Percentiles rank a stretch among this genome's conserved stretches.
These are phyloP conservation scores for Ichthyophthirius multifiliis DNA, from an alignment of 169 alveolate genomes.

Conservation along the genomic window DNA sequence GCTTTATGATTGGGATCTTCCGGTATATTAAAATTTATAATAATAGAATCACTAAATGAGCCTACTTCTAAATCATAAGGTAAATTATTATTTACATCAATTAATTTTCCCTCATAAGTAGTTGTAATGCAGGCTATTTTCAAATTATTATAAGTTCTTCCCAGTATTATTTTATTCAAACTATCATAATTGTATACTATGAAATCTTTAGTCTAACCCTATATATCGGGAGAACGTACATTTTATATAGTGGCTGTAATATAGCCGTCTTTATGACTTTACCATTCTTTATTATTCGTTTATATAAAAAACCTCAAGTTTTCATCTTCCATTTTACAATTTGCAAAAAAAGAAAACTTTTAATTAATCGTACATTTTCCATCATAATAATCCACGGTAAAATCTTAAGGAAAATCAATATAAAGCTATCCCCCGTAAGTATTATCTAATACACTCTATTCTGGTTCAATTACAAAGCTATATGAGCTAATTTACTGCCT, in stretches of 20 bases:
- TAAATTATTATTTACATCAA: constrained; percentile 17
- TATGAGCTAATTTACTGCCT: constrained; percentile 23
- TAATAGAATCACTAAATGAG: constrained; percentile 26
- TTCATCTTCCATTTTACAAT: constrained; percentile 25
- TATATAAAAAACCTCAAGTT: constrained; percentile 7
- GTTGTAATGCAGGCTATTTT: neutral
- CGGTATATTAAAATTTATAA: constrained; percentile 11
- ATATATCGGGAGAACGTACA: constrained; percentile 22
- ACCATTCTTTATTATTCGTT: constrained; percentile 29
- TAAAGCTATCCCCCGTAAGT: constrained; percentile 31
- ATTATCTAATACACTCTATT: constrained; percentile 10
- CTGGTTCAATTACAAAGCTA: constrained; percentile 8
- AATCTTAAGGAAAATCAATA: constrained; percentile 35
- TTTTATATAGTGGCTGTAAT: neutral
- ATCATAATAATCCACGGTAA: constrained; percentile 18
- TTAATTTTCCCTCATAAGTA: constrained; percentile 21
- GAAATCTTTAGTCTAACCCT: constrained; percentile 33
- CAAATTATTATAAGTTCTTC: constrained; percentile 28
- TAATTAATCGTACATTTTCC: constrained; percentile 16
- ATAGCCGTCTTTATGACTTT: neutral
- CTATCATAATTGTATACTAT: constrained; percentile 30
- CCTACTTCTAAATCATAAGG: constrained; percentile 32
- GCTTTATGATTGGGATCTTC: neutral
- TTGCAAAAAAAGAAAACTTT: constrained; percentile 30
- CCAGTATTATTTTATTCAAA: constrained; percentile 12